These are phyloP conservation scores for Musa itinerans DNA, from an alignment of 176 grass and related monocot genomes.

Conservation along the genomic window DNA sequence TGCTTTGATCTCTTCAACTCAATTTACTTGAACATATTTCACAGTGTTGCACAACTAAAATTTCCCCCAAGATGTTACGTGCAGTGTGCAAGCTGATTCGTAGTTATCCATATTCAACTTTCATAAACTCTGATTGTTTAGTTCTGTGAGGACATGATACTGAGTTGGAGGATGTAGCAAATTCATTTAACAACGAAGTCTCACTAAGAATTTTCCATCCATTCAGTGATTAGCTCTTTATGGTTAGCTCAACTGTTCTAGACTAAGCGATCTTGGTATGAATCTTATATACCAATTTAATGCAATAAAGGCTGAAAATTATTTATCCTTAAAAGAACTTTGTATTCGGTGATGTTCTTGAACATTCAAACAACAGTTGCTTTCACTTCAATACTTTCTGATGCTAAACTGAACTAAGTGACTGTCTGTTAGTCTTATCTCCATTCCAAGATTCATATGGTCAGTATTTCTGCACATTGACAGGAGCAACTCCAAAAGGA, in stretches of 20 bases:
- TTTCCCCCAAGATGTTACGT: no score
- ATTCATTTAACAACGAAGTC: no score
- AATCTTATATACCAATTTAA: not conserved
- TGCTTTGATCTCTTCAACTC: not conserved
- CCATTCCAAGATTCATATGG: constrained; percentile 3
- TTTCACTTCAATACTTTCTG: not conserved
- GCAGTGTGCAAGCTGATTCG: no score
- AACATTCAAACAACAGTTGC: not conserved
- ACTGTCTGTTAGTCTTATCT: not conserved
- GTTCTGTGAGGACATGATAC: not conserved
- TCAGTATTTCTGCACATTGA: constrained; percentile 16
- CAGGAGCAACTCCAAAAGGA: constrained; percentile 96
- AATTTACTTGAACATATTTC: constrained; percentile 6
- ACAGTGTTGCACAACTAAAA: no score
- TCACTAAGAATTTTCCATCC: no score
- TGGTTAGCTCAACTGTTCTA: no score
- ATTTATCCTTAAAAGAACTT: not conserved
- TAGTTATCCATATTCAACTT: not conserved
- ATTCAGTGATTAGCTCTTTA: no score
- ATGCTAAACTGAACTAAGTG: not conserved
- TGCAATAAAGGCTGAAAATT: not conserved
- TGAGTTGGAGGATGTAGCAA: no score
- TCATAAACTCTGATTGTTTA: not conserved
- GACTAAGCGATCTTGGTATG: not conserved
- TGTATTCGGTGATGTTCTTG: not conserved